Base-by-base conservation (phyloP, 2,329 filamentous ascomycete species). In the Aureobasidium vineae region DNA sequence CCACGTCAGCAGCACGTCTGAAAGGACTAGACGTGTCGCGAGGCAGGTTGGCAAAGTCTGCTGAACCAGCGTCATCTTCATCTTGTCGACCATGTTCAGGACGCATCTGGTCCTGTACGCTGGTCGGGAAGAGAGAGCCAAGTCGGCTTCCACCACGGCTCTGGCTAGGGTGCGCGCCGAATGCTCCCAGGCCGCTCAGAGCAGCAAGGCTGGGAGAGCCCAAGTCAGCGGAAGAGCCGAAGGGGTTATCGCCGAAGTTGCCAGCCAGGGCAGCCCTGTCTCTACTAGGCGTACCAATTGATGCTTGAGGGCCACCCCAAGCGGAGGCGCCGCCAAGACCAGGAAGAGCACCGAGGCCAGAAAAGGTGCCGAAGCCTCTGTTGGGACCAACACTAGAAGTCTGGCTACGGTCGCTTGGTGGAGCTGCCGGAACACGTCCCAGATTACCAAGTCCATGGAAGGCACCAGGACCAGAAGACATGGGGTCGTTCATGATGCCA, bases 41-140 rank as follows among this genome's bases (percentile, higher is more conserved):
- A 21, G 69, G 59, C 13, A 69, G 60, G 11, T 70, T 73, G 19
- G 66, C 70, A 60, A 73, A 75, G 11, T 68, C 67, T 41, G 69
- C 70, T 6, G 61, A 68, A 1, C 41, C 73, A n/a, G 75, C 73
- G 28, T 72, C 73, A 50, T 89, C 88, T 15, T 94, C 90, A 36
- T 88, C 84, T 3, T 80, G 79, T 13, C 75, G 72, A 36, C 70
- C 71, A 43, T 76, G 74, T 23, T 80, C 77, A 31, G 82, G 80
- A 68, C 92, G 90, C 89, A 96, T 93, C 76, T 96, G 91, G 41
- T 92, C 90, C 78, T 97, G 93, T 90, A 96, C 93, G 5, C 90
- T 88, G 1, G 88, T 81, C 10, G 94, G 93, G 74, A 99, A 97
- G 28, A 99, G 81, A 1, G 92, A 93, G 2, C 90, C 90, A 45